Evolutionary conservation across 495 filamentous ascomycete genomes (phyloP).

Genomic region (Aspergillus heteromorphus): DNA sequence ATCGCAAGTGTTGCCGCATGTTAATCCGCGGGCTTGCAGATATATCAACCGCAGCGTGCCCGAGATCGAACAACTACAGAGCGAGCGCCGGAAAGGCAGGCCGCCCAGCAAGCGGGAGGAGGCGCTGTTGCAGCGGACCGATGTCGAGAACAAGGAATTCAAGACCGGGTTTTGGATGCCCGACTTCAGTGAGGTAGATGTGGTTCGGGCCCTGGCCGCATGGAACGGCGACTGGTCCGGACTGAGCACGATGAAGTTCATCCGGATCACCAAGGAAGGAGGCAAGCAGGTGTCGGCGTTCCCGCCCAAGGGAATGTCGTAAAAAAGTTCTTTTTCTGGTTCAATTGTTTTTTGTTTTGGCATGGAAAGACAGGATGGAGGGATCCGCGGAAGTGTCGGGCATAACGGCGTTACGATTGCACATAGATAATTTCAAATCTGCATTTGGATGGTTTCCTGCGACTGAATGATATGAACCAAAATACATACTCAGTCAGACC

Average conservation of each 20-base stretch:
- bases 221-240: conserved; percentile 63
- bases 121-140: conserved; percentile 63
- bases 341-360: conserved; percentile 8
- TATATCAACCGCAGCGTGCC: conserved; percentile 74
- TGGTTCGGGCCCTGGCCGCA: conserved; percentile 43
- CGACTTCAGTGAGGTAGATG: conserved; percentile 51
- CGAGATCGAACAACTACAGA: conserved; percentile 67
- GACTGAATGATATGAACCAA: conserved; percentile 12
- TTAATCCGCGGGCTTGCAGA: conserved; percentile 30
- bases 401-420: conserved; percentile 17
- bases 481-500: too few relatives aligned
- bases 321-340: conserved; percentile 18
- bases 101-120: conserved; percentile 75
- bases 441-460: not conserved
- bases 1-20: not conserved
- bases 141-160: conserved; percentile 72
- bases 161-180: conserved; percentile 76
- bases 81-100: conserved; percentile 72
- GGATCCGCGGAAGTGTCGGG: conserved; percentile 11
- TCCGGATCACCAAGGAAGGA: conserved; percentile 57
- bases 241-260: conserved; percentile 54
- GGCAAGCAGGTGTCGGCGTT: conserved; percentile 54
- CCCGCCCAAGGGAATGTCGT: conserved; percentile 61
- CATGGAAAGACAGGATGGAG: conserved; percentile 1
- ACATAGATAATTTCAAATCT: conserved; percentile 3